Evolutionary conservation across 2,329 filamentous ascomycete genomes (phyloP).

Genomic region (Lithohypha guttulata): DNA sequence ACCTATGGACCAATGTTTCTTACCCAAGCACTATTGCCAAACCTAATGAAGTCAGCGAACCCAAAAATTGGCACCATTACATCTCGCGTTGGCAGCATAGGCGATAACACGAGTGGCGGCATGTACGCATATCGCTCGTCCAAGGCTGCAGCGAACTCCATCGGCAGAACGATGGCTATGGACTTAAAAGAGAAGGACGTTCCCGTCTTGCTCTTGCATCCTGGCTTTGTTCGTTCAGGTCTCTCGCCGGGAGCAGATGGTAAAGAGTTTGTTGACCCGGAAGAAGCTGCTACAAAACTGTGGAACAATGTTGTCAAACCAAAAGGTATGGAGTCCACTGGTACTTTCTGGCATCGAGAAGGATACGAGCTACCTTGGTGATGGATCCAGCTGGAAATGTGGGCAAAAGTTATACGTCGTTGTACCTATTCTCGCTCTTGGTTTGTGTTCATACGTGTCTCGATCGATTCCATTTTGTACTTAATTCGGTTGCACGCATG

Average conservation of each 20-base stretch:
- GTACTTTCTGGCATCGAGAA: conserved; percentile 36
- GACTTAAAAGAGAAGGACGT: conserved; percentile 34
- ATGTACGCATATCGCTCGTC: conserved; percentile 35
- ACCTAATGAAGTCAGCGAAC: conserved; percentile 25
- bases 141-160: conserved; percentile 36
- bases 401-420: too few relatives aligned
- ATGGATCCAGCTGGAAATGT: too few relatives aligned
- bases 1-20: conserved; percentile 36
- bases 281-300: conserved; percentile 36
- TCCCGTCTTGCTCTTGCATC: conserved; percentile 34
- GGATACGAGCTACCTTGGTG: conserved; percentile 36
- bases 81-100: conserved; percentile 34
- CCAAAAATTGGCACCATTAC: conserved; percentile 34
- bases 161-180: conserved; percentile 35
- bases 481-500: too few relatives aligned
- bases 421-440: too few relatives aligned
- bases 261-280: conserved; percentile 34
- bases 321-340: conserved; percentile 33
- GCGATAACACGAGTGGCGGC: conserved; percentile 34
- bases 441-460: too few relatives aligned
- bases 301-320: conserved; percentile 30
- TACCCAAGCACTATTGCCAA: conserved; percentile 35
- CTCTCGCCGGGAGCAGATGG: conserved; percentile 22
- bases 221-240: conserved; percentile 33
- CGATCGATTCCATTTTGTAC: too few relatives aligned